Conservation (phyloP, 176 grass and related monocot species). For the bread wheat (Triticum aestivum) region IWGSC_CS_RefSeq_v2.1 NC_057805.1:455453541-455454040, state of each 20-base stretch:
- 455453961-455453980: conserved; percentile 35
- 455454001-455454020: conserved; percentile 62
- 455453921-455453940: conserved; percentile 77
- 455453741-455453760: conserved; percentile 65
- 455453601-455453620: conserved; percentile 27
- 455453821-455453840: conserved; percentile 60
- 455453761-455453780: conserved; percentile 49
- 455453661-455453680: conserved; percentile 58
- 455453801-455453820: conserved; percentile 65
- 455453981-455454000: conserved; percentile 45
- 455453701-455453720: conserved; percentile 51
- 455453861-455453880: conserved; percentile 58
- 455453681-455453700: conserved; percentile 57
- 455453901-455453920: conserved; percentile 57
- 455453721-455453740: conserved; percentile 38
- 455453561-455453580: conserved; percentile 47
- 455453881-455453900: conserved; percentile 38
- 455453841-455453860: conserved; percentile 69
- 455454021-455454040: conserved; percentile 64
- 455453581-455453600: conserved; percentile 59
- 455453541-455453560: conserved; percentile 61
- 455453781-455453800: conserved; percentile 56
- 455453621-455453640: conserved; percentile 52
- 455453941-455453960: conserved; percentile 53
- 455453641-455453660: conserved; percentile 49